Conservation (phyloP, 768 basidiomycete species). For the Mycena pura region DNA sequence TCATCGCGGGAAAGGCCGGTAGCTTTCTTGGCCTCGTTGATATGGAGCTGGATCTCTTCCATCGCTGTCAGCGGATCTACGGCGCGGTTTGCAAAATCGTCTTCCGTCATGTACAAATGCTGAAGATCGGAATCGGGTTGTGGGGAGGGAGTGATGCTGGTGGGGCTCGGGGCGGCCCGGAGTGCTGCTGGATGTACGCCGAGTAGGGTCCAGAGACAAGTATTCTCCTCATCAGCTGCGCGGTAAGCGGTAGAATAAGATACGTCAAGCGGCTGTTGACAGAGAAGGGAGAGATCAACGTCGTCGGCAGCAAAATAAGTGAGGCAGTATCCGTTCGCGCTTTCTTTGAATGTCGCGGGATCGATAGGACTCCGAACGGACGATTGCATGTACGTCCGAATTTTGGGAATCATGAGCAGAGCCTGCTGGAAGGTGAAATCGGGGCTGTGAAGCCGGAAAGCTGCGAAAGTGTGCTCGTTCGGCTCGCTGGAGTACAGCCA, state of each 20-base stretch:
- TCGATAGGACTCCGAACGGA: background rate
- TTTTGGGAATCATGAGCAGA: background rate
- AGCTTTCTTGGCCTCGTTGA: background rate
- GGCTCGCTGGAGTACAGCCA: constrained; percentile 8
- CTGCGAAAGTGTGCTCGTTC: constrained; percentile 9
- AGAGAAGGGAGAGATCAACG: background rate
- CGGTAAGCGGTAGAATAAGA: background rate
- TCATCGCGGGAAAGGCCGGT: background rate
- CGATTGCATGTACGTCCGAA: background rate
- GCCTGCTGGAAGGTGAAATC: constrained; percentile 3
- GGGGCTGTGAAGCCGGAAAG: background rate
- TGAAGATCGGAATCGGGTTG: background rate
- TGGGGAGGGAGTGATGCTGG: background rate
- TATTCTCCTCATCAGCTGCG: constrained; percentile 6
- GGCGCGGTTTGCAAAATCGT: background rate
- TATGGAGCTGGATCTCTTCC: background rate
- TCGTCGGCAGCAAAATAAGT: background rate
- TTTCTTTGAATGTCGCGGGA: background rate
- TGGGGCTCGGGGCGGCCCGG: background rate
- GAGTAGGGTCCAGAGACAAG: constrained; percentile 1
- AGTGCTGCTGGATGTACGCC: background rate
- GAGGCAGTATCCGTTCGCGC: background rate
- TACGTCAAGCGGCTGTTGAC: background rate
- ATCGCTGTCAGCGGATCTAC: background rate
- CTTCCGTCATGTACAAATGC: background rate